A percentile compares a stretch with the other conserved stretches of the same genome.
phyloP scores from a whole-genome alignment of 768 basidiomycete species.

The Russula ochroleuca region DNA sequence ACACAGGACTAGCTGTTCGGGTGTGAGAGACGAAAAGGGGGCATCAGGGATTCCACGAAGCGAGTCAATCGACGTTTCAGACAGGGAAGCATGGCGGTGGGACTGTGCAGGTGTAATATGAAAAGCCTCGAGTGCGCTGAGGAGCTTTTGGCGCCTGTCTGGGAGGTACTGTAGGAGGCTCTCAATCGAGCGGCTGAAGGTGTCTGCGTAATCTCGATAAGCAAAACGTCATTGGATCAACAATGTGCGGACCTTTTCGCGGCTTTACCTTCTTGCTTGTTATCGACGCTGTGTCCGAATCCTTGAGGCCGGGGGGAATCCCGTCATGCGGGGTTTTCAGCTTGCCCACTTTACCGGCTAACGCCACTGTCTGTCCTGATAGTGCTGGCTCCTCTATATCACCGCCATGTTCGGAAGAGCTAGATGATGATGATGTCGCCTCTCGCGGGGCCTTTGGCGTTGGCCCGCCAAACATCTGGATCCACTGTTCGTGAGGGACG shows the following conservation, averaged over 20 bases:
- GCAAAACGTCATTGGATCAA: not conserved
- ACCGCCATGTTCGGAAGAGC: slow-evolving; percentile 17
- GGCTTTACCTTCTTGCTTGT: slow-evolving; percentile 28
- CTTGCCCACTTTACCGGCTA: slow-evolving; percentile 44
- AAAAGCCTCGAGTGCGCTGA: slow-evolving; percentile 66
- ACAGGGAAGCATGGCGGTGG: slow-evolving; percentile 63
- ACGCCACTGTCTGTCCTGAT: slow-evolving; percentile 9
- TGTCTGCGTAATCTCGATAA: slow-evolving; percentile 40
- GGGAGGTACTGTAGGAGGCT: slow-evolving; percentile 83
- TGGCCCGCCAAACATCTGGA: slow-evolving; percentile 80
- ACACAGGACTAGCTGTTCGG: slow-evolving; percentile 80
- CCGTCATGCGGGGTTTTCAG: slow-evolving; percentile 55
- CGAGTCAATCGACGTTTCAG: slow-evolving; percentile 66
- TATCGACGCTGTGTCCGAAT: slow-evolving; percentile 61
- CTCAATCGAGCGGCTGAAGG: slow-evolving; percentile 72
- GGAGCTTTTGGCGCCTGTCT: slow-evolving; percentile 84
- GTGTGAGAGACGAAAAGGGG: slow-evolving; percentile 64
- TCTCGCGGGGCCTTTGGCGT: slow-evolving; percentile 31
- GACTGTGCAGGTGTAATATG: slow-evolving; percentile 66
- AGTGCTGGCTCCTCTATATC: slow-evolving; percentile 9
- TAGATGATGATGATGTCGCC: slow-evolving; percentile 26
- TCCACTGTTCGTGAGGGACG: slow-evolving; percentile 67
- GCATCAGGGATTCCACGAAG: slow-evolving; percentile 75
- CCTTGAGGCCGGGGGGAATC: slow-evolving; percentile 45
- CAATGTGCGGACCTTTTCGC: slow-evolving; percentile 31